A percentile compares a stretch with the other conserved stretches of the same genome.
phyloP scores from a whole-genome alignment of 495 filamentous ascomycete genomes.

The Penicillium roqueforti region DNA sequence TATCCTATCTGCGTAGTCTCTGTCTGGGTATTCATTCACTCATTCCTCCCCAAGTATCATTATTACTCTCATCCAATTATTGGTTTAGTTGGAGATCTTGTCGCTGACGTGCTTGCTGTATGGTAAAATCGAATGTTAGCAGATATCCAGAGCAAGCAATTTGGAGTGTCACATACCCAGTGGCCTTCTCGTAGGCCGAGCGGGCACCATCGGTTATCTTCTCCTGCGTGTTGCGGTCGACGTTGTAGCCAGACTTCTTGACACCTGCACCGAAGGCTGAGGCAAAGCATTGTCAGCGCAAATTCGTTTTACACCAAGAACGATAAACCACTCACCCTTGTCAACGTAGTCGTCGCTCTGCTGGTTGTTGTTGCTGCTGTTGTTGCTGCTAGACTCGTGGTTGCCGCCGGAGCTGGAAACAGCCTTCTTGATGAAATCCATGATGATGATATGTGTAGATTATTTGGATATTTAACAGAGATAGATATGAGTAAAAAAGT shows the following conservation, averaged over 20 bases:
- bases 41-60: not conserved
- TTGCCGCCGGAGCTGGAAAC: not conserved
- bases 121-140: not conserved
- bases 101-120: constrained; percentile 2
- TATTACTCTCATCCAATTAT: not conserved
- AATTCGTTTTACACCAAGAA: not conserved
- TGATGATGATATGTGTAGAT: not conserved
- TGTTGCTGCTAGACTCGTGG: not conserved
- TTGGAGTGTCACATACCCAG: constrained; percentile 1
- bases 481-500: not conserved
- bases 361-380: not conserved
- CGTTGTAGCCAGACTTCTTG: constrained; percentile 6
- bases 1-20: not conserved
- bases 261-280: constrained; percentile 3
- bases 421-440: constrained; percentile 13
- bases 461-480: not conserved
- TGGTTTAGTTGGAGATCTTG: constrained; percentile 1
- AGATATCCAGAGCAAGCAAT: not conserved
- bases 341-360: constrained; percentile 4
- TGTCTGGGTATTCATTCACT: not conserved
- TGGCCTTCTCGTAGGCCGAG: constrained; percentile 5
- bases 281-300: not conserved
- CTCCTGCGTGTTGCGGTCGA: constrained; percentile 8
- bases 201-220: constrained; percentile 9
- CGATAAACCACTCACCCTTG: not conserved